A percentile compares a stretch with the other conserved stretches of the same genome.
Conservation (phyloP, 2,329 filamentous ascomycete genomes). For the Fusarium lyarnte region DNA sequence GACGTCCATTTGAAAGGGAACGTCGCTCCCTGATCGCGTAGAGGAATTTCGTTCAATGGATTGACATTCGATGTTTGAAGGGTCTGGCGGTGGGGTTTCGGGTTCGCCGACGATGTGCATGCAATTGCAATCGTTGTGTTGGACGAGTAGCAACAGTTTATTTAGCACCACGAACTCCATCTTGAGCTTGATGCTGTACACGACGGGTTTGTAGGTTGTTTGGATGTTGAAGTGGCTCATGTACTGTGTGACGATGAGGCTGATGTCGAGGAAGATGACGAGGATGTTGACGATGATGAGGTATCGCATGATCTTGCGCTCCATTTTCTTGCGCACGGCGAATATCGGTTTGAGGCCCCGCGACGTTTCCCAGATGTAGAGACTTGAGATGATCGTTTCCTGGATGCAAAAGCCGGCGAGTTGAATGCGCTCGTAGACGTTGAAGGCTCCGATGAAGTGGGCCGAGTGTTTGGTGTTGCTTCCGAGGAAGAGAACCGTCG, state of each 20-base stretch:
- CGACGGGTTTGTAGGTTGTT: constrained; percentile 34
- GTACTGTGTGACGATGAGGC: constrained; percentile 27
- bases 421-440: constrained; percentile 31
- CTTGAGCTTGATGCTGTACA: constrained; percentile 36
- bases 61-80: constrained; percentile 1
- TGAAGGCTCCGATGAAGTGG: constrained; percentile 21
- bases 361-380: constrained; percentile 34
- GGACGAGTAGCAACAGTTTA: constrained; percentile 23
- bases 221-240: constrained; percentile 33
- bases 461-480: constrained; percentile 20
- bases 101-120: constrained; percentile 22
- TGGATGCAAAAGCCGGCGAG: constrained; percentile 31
- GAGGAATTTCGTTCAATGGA: neutral
- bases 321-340: constrained; percentile 11
- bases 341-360: constrained; percentile 29
- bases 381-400: constrained; percentile 26
- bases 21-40: constrained; percentile 1
- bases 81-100: neutral
- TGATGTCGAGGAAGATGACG: constrained; percentile 32
- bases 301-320: constrained; percentile 30
- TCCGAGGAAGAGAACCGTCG: constrained; percentile 23
- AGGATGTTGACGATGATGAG: constrained; percentile 31
- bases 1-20: constrained; percentile 1
- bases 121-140: constrained; percentile 31
- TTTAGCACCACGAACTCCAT: constrained; percentile 36